A percentile compares a stretch with the other conserved stretches of the same genome.
Evolutionary conservation across 1,139 yeast genomes (phyloP).

Genomic region (Eremothecium cymbalariae): DNA sequence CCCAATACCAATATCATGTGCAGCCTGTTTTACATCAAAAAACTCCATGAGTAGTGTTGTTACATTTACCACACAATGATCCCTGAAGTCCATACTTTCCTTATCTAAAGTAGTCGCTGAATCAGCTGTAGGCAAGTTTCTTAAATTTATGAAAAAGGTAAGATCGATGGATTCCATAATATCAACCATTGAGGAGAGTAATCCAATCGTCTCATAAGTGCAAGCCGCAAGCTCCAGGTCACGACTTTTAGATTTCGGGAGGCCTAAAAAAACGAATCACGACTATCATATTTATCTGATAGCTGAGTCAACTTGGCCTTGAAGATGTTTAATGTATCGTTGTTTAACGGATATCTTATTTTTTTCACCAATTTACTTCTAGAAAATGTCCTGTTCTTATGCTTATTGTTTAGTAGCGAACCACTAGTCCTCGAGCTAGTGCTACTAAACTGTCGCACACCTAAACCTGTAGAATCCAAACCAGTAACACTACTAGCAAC

Average conservation of each 20-base stretch:
- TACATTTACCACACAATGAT: constrained; percentile 25
- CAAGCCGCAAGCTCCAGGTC: constrained; percentile 28
- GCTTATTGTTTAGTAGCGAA: constrained; percentile 11
- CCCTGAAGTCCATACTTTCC: constrained; percentile 28
- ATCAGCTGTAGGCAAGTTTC: constrained; percentile 7
- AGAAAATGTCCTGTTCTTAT: constrained; percentile 16
- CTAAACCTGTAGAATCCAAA: constrained; percentile 4
- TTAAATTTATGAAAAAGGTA: constrained; percentile 25
- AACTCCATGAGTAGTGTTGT: constrained; percentile 54
- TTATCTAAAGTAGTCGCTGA: constrained; percentile 15
- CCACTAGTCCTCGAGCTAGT: constrained; percentile 7
- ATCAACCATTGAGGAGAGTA: constrained; percentile 15
- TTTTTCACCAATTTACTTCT: constrained; percentile 18
- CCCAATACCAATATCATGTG: constrained; percentile 56
- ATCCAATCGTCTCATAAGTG: constrained; percentile 26
- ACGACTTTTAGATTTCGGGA: constrained; percentile 14
- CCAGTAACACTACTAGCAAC: constrained; percentile 8
- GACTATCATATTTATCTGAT: constrained; percentile 3
- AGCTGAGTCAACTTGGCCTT: constrained; percentile 19
- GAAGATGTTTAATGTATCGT: constrained; percentile 22
- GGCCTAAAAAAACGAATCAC: constrained; percentile 9
- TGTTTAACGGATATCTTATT: constrained; percentile 21
- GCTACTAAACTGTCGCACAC: constrained; percentile 7
- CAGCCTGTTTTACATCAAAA: constrained; percentile 62
- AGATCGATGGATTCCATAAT: constrained; percentile 28